Evolutionary conservation across 1,284 basidiomycete genomes (phyloP).

Genomic region (Retiboletus flavoniger): DNA sequence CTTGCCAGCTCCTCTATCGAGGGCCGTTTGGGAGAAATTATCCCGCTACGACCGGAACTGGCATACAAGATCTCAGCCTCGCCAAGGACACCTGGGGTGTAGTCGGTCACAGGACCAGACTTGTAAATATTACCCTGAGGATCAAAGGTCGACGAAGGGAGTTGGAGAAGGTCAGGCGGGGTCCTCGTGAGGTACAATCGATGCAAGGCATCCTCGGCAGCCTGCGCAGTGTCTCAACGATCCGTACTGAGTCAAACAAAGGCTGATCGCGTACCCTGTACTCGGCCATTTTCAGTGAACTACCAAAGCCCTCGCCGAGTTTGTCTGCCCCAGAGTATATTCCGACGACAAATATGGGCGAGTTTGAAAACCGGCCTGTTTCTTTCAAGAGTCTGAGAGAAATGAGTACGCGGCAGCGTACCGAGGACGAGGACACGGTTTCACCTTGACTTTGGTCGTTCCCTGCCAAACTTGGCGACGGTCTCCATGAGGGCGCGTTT

Average conservation of each 20-base stretch:
- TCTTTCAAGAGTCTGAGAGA: conserved; percentile 75
- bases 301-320: conserved; percentile 94
- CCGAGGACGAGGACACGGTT: conserved; percentile 11
- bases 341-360: conserved; percentile 91
- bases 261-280: conserved; percentile 63
- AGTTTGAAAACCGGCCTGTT: conserved; percentile 85
- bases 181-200: conserved; percentile 77
- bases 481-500: conserved; percentile 79
- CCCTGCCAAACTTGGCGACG: conserved; percentile 74
- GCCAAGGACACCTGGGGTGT: conserved; percentile 54
- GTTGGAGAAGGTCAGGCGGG: conserved; percentile 61
- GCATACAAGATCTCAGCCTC: conserved; percentile 67
- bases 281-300: conserved; percentile 93
- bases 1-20: conserved; percentile 22
- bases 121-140: conserved; percentile 29
- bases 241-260: background rate
- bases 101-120: conserved; percentile 37
- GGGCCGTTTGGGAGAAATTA: conserved; percentile 30
- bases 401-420: background rate
- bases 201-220: conserved; percentile 82
- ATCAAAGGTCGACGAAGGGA: conserved; percentile 65
- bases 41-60: conserved; percentile 52
- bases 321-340: conserved; percentile 88
- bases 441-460: conserved; percentile 73
- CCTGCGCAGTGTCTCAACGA: conserved; percentile 41